Percentiles rank a stretch among this genome's conserved stretches.
Evolutionary conservation across 2,329 filamentous ascomycete genomes (phyloP).

Genomic region (Aspergillus nomiae): DNA sequence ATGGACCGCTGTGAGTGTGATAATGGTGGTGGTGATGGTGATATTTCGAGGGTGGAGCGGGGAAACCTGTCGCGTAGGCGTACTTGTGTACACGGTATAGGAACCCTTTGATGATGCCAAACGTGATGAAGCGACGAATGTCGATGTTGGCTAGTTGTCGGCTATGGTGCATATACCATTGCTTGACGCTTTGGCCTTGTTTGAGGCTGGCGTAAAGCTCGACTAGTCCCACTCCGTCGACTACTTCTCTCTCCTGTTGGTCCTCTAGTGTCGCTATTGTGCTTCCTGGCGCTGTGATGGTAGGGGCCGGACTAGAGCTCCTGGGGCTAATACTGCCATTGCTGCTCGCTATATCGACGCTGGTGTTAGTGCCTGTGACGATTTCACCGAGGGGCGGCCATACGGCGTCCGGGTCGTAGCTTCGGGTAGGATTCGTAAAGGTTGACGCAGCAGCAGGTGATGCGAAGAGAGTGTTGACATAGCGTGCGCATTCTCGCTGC

Average conservation of each 20-base stretch:
- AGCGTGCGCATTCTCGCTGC: conserved; percentile 84
- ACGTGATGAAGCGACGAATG: conserved; percentile 87
- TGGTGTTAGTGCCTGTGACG: conserved; percentile 11
- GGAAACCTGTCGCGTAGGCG: conserved; percentile 58
- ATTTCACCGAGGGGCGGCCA: conserved; percentile 45
- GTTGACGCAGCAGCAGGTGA: conserved; percentile 20
- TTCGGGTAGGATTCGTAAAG: conserved; percentile 22
- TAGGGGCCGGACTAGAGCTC: conserved; percentile 16
- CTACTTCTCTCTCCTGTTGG: conserved; percentile 20
- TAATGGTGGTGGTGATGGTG: conserved; percentile 16
- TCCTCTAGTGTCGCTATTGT: conserved; percentile 11
- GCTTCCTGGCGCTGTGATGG: conserved; percentile 9
- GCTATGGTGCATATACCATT: conserved; percentile 79
- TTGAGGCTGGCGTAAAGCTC: conserved; percentile 83
- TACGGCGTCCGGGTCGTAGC: conserved; percentile 40
- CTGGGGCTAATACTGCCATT: conserved; percentile 13
- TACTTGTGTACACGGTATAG: conserved; percentile 93
- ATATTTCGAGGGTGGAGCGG: conserved; percentile 29
- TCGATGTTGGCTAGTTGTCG: conserved; percentile 76
- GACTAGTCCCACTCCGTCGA: conserved; percentile 61
- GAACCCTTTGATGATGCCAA: conserved; percentile 93
- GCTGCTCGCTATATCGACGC: conserved; percentile 18
- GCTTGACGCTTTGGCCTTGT: conserved; percentile 79
- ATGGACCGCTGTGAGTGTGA: conserved; percentile 23
- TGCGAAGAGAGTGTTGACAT: conserved; percentile 65